These are phyloP conservation scores for Discostella stelligera DNA, from an alignment of 352 stramenopile species.

Conservation along the genomic window DNA sequence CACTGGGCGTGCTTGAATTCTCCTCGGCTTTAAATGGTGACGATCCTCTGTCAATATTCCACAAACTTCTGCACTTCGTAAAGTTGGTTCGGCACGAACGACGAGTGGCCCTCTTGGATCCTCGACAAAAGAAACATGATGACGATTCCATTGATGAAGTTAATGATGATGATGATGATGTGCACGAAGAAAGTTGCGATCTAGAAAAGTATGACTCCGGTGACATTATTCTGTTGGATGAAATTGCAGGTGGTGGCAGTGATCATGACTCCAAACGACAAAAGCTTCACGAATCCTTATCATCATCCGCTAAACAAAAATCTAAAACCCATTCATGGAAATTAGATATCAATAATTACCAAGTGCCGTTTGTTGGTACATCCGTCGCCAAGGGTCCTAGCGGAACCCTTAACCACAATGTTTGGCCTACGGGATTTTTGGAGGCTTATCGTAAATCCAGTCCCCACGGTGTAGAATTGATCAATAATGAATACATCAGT, in stretches of 20 bases:
- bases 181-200: constrained; percentile 1
- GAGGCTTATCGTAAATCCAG: constrained; percentile 68
- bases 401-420: constrained; percentile 26
- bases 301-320: constrained; percentile 37
- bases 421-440: constrained; percentile 75
- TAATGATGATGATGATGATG: constrained; percentile 24
- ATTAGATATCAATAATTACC: constrained; percentile 67
- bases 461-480: constrained; percentile 68
- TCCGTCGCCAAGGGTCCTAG: constrained; percentile 60
- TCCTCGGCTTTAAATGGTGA: constrained; percentile 71
- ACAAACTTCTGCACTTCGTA: constrained; percentile 60
- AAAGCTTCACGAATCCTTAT: constrained; percentile 37
- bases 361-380: constrained; percentile 80
- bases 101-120: constrained; percentile 48
- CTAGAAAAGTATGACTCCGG: neutral
- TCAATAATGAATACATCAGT: constrained; percentile 58
- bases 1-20: constrained; percentile 73
- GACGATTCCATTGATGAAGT: constrained; percentile 15
- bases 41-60: constrained; percentile 58
- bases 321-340: constrained; percentile 60
- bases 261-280: constrained; percentile 26
- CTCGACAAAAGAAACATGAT: constrained; percentile 20
- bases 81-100: constrained; percentile 48
- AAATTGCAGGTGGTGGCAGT: neutral
- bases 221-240: neutral